A percentile compares a stretch with the other conserved stretches of the same genome.
phyloP scores from a whole-genome alignment of 2,329 filamentous ascomycete genomes.

The Lachnum nothofagi region DNA sequence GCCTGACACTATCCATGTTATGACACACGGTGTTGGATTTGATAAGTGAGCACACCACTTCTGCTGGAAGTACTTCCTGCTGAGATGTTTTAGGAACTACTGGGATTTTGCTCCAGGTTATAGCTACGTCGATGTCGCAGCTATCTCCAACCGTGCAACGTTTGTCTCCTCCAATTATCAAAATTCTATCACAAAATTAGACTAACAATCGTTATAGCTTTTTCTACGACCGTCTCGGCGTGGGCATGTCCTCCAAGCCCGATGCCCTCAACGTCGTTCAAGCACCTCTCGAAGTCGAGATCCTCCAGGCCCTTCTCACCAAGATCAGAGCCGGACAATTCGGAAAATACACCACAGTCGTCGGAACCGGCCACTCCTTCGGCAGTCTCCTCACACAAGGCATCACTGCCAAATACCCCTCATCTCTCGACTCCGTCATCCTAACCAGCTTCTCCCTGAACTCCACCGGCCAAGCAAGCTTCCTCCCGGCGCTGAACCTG shows the following conservation, averaged over 20 bases:
- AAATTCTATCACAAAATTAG: neutral
- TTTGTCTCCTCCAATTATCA: neutral
- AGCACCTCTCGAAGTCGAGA: constrained; percentile 17
- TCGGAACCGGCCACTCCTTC: constrained; percentile 21
- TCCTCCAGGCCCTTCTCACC: constrained; percentile 17
- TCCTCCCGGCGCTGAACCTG: neutral
- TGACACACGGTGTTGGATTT: constrained; percentile 7
- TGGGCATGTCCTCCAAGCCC: constrained; percentile 14
- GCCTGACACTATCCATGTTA: constrained; percentile 1
- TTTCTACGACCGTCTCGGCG: constrained; percentile 13
- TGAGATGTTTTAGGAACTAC: neutral
- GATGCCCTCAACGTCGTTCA: constrained; percentile 20
- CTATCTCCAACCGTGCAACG: constrained; percentile 31
- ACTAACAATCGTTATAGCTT: constrained; percentile 1
- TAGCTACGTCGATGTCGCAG: constrained; percentile 53
- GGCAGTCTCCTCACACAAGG: constrained; percentile 12
- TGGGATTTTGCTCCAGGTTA: constrained; percentile 36
- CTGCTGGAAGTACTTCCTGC: neutral
- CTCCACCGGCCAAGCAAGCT: neutral
- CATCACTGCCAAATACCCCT: constrained; percentile 15
- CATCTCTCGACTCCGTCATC: constrained; percentile 13
- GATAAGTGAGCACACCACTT: neutral
- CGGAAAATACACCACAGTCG: constrained; percentile 4
- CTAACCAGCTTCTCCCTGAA: neutral
- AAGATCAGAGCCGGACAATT: constrained; percentile 4